phyloP scores from a whole-genome alignment of 2,329 filamentous ascomycete genomes.

The Cylindrodendrum hubeiense region DNA sequence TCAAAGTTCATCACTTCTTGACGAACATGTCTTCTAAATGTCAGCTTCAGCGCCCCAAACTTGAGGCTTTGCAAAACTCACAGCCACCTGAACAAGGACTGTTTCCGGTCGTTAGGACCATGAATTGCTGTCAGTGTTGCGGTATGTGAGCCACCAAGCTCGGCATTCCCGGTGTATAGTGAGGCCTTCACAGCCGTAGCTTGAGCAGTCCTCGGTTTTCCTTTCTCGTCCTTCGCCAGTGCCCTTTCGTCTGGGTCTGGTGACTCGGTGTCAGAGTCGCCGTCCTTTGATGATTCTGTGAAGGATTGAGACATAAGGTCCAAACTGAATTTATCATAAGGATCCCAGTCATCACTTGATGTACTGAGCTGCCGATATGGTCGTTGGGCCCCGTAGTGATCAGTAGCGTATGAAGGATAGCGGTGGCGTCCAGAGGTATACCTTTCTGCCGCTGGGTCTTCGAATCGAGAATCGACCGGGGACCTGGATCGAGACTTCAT shows the following conservation, averaged over 20 bases:
- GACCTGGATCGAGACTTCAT: conserved; percentile 26
- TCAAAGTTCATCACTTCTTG: conserved; percentile 58
- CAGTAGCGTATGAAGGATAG: conserved; percentile 3
- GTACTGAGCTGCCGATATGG: conserved; percentile 25
- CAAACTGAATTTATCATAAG: conserved; percentile 47
- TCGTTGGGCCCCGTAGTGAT: conserved; percentile 18
- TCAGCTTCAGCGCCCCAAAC: conserved; percentile 27
- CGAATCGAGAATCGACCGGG: conserved; percentile 12
- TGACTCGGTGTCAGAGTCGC: conserved; percentile 47
- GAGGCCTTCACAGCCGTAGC: conserved; percentile 49
- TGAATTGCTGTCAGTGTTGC: conserved; percentile 52
- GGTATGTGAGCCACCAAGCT: conserved; percentile 51
- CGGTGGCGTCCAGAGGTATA: conserved; percentile 12
- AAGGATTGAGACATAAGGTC: conserved; percentile 34
- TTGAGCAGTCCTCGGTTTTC: conserved; percentile 23
- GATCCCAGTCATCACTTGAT: conserved; percentile 45
- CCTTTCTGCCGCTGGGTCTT: conserved; percentile 9
- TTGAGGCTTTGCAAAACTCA: conserved; percentile 29
- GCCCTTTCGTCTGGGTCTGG: conserved; percentile 42
- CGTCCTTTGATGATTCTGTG: conserved; percentile 40
- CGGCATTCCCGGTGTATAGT: conserved; percentile 53
- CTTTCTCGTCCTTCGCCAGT: conserved; percentile 28
- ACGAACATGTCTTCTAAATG: conserved; percentile 48
- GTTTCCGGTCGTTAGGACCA: conserved; percentile 46
- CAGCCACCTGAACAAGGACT: conserved; percentile 58